phyloP scores from a whole-genome alignment of 305 asterid genomes.

The Rubia balearica region DNA sequence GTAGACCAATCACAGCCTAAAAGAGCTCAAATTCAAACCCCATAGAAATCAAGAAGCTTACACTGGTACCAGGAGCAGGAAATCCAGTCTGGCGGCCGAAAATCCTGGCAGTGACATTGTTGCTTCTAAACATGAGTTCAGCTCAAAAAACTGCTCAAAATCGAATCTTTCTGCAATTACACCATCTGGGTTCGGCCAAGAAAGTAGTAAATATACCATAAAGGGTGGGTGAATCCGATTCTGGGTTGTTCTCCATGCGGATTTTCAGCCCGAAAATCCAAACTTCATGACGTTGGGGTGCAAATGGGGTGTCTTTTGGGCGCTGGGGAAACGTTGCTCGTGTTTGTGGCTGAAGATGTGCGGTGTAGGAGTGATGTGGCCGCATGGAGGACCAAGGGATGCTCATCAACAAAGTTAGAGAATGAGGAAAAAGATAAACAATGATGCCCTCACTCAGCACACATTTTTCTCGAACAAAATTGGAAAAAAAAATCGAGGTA shows the following conservation, averaged over 20 bases:
- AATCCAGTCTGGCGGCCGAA: slow-evolving; percentile 88
- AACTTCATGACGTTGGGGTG: background rate
- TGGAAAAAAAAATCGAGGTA: background rate
- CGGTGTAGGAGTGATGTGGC: slow-evolving; percentile 8
- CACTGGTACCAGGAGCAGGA: slow-evolving; percentile 91
- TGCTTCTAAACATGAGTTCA: slow-evolving; percentile 69
- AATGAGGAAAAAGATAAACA: background rate
- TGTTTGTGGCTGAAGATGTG: slow-evolving; percentile 13
- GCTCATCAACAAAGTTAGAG: background rate
- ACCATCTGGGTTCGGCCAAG: slow-evolving; percentile 14
- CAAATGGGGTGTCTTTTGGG: background rate
- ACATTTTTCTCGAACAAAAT: background rate
- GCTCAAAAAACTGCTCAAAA: background rate
- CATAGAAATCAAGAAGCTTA: slow-evolving; percentile 21
- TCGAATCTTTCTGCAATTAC: background rate
- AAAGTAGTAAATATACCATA: background rate
- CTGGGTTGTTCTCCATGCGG: slow-evolving; percentile 2
- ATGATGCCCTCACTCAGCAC: background rate
- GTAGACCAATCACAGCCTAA: background rate
- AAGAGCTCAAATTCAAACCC: background rate
- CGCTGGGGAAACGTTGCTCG: slow-evolving; percentile 1
- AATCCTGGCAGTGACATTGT: slow-evolving; percentile 88
- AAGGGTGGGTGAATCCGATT: slow-evolving; percentile 7
- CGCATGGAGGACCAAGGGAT: slow-evolving; percentile 9
- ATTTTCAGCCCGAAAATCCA: background rate